Base-by-base conservation (phyloP, 768 basidiomycete species). In the Astraeus odoratus region DNA sequence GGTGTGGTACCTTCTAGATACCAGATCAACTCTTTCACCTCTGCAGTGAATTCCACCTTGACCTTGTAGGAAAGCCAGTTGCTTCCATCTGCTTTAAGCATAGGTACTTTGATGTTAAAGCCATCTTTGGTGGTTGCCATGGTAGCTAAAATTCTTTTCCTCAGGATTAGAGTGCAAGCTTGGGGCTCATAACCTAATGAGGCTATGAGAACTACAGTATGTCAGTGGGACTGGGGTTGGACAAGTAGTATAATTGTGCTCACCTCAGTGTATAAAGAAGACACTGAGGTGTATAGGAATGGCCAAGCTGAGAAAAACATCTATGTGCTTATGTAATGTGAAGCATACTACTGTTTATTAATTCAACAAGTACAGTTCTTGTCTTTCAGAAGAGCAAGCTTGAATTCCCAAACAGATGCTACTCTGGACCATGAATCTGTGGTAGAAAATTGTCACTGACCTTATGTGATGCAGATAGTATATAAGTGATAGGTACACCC, bases 1-100 rank as follows among this genome's bases (percentile, higher is more conserved):
- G 15, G 38, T 39, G 13, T 39, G 40, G 30, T 29, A 19, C 29
- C 20, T 29, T 43, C 30, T 34, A 22, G 50, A 51, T 8, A 40
- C 44, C 38, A 35, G 18, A 5, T 18, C 29, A 3, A 41, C 47
- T 10, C 45, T 52, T 43, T 36, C 4, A 18, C n/a, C 12, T 36
- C 35, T 12, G 12, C 12, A 4, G 4, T 8, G 9, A 9, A 20
- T 18, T 36, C 35, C 3, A 36, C 16, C 4, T 18, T 4, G 4
- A 10, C 19, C 20, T 36, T 36, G 35, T 4, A 36, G 6, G n/a
- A 18, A 16, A 36, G 35, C 35, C 35, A 36, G 35, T 36, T 36
- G 20, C 35, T 36, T 20, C 35, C 35, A 36, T 36, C 35, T 4
- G 16, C 5, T 36, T 36, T 36, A 3, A 36, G 16, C 4, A 18